phyloP scores from a whole-genome alignment of 345 rosid genomes.

The Sonneratia alba region DNA sequence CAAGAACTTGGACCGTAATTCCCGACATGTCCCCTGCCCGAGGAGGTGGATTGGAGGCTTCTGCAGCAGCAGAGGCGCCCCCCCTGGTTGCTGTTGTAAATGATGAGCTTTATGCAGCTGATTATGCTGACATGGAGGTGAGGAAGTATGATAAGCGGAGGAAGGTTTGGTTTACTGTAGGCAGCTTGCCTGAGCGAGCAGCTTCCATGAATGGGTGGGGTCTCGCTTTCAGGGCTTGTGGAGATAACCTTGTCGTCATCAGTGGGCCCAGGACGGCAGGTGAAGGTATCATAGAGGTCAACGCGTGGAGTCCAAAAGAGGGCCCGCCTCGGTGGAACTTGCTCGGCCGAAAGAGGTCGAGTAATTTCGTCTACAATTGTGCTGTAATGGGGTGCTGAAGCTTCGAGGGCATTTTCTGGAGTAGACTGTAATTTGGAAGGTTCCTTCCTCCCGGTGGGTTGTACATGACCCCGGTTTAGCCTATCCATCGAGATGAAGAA shows the following conservation, averaged over 20 bases:
- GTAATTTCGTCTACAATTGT: constrained; percentile 89
- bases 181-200: constrained; percentile 75
- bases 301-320: constrained; percentile 71
- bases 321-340: constrained; percentile 72
- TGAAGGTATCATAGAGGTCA: constrained; percentile 75
- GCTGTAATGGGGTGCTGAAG: constrained; percentile 76
- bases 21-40: constrained; percentile 75
- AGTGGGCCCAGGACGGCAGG: constrained; percentile 73
- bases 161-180: constrained; percentile 54
- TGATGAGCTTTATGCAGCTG: constrained; percentile 73
- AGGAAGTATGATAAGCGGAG: constrained; percentile 58
- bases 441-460: constrained; percentile 23
- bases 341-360: constrained; percentile 65
- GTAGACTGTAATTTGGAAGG: constrained; percentile 18
- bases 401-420: constrained; percentile 16
- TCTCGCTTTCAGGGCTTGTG: constrained; percentile 87
- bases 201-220: constrained; percentile 96
- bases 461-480: constrained; percentile 31
- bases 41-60: constrained; percentile 38
- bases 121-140: constrained; percentile 73
- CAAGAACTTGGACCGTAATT: constrained; percentile 61
- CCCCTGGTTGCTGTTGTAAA: constrained; percentile 86
- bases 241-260: constrained; percentile 73
- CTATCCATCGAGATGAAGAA: constrained; percentile 18
- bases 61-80: constrained; percentile 74